A percentile compares a stretch with the other conserved stretches of the same genome.
Conservation (phyloP, 2,329 filamentous ascomycete species). For the Fusarium setosum region DNA sequence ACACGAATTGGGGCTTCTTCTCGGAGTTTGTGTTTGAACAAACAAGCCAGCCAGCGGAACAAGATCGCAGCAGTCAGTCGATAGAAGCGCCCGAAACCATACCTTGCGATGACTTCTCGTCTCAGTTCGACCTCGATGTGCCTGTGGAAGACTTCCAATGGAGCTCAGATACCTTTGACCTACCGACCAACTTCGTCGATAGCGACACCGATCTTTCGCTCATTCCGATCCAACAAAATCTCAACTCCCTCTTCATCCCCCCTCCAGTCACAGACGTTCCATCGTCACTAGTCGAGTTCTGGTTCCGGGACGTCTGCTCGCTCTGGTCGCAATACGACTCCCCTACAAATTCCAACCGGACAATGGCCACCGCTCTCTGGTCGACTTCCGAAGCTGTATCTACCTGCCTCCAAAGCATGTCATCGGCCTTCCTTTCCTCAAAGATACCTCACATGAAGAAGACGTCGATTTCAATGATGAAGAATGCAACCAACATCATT, state of each 20-base stretch:
- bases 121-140: slow-evolving; percentile 11
- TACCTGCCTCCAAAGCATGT: slow-evolving; percentile 55
- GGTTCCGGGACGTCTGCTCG: slow-evolving; percentile 54
- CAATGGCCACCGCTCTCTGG: slow-evolving; percentile 51
- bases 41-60: background rate
- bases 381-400: slow-evolving; percentile 51
- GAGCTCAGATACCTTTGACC: slow-evolving; percentile 9
- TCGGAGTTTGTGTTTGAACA: slow-evolving; percentile 20
- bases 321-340: slow-evolving; percentile 56
- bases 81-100: background rate
- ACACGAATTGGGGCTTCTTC: slow-evolving; percentile 11
- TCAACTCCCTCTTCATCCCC: slow-evolving; percentile 16
- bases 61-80: background rate
- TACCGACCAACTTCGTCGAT: slow-evolving; percentile 1
- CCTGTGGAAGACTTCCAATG: slow-evolving; percentile 14
- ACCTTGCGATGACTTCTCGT: background rate
- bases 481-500: slow-evolving; percentile 47
- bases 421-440: slow-evolving; percentile 49
- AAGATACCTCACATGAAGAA: slow-evolving; percentile 49
- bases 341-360: slow-evolving; percentile 51
- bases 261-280: slow-evolving; percentile 28
- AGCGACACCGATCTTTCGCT: slow-evolving; percentile 6
- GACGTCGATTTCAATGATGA: slow-evolving; percentile 47
- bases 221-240: slow-evolving; percentile 8
- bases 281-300: slow-evolving; percentile 47